These are phyloP conservation scores for Umbelopsis sp. DNA, from an alignment of 192 early-diverging fungal genomes.

Conservation along the genomic window DNA sequence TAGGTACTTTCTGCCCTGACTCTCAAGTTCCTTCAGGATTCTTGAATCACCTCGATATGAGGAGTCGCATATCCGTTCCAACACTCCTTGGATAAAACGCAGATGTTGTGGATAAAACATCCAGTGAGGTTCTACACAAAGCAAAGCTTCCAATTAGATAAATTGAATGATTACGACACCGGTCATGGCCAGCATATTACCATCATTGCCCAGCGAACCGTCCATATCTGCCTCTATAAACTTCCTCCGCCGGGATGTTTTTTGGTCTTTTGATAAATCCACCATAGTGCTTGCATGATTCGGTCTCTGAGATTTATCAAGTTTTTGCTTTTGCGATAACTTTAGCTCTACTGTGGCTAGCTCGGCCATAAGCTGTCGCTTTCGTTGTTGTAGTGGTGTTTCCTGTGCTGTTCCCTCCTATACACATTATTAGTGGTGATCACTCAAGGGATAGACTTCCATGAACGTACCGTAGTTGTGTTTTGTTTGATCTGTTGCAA, in stretches of 20 bases:
- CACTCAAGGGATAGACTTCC: not conserved
- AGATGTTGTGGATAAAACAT: slow-evolving; percentile 18
- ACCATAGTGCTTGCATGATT: not conserved
- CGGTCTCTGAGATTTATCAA: not conserved
- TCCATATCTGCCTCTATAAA: slow-evolving; percentile 10
- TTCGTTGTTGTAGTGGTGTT: not conserved
- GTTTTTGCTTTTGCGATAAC: slow-evolving; percentile 8
- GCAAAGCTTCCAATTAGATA: not conserved
- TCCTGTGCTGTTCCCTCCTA: slow-evolving; percentile 6
- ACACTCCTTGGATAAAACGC: slow-evolving; percentile 6
- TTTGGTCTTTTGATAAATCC: not conserved
- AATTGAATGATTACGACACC: too few species aligned
- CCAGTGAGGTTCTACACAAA: slow-evolving; percentile 15
- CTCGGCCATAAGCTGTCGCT: not conserved
- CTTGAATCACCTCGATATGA: slow-evolving; percentile 11
- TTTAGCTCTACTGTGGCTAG: slow-evolving; percentile 3
- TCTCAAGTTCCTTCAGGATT: slow-evolving; percentile 12
- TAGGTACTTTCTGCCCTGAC: slow-evolving; percentile 6
- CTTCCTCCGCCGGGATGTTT: slow-evolving; percentile 11
- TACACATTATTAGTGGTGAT: not conserved
- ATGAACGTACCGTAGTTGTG: not conserved
- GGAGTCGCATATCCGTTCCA: slow-evolving; percentile 10
- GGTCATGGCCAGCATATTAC: not conserved
- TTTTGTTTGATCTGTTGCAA: not conserved
- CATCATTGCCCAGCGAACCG: not conserved